phyloP scores from a whole-genome alignment of 495 filamentous ascomycete genomes.

The Xylaria castorea region DNA sequence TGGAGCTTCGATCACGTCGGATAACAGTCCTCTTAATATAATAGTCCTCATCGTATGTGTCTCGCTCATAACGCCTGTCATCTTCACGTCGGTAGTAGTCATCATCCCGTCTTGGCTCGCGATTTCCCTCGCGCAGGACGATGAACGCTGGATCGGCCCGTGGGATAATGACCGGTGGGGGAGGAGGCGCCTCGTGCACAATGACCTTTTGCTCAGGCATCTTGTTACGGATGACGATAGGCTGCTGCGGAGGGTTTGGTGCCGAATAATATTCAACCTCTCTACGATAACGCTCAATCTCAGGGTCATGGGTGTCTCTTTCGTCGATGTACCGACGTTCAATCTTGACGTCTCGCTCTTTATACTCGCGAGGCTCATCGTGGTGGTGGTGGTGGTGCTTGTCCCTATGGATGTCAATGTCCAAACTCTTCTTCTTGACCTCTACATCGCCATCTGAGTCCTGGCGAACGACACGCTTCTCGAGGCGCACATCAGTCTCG shows the following conservation, averaged over 20 bases:
- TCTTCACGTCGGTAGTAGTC: slow-evolving; percentile 64
- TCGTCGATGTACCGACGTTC: slow-evolving; percentile 55
- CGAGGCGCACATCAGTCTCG: slow-evolving; percentile 51
- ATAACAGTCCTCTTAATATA: slow-evolving; percentile 53
- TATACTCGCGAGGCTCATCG: slow-evolving; percentile 39
- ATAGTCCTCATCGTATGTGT: slow-evolving; percentile 51
- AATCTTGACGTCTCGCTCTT: slow-evolving; percentile 53
- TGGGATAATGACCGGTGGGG: slow-evolving; percentile 68
- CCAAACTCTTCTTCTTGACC: slow-evolving; percentile 37
- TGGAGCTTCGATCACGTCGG: slow-evolving; percentile 61
- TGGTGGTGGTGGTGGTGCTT: slow-evolving; percentile 49
- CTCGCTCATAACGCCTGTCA: slow-evolving; percentile 60
- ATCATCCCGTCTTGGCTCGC: slow-evolving; percentile 51
- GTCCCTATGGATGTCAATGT: slow-evolving; percentile 38
- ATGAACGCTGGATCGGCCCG: slow-evolving; percentile 72
- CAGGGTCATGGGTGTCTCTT: slow-evolving; percentile 51
- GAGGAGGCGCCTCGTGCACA: slow-evolving; percentile 71
- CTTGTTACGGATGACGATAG: slow-evolving; percentile 72
- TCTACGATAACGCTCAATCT: slow-evolving; percentile 67
- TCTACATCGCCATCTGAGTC: slow-evolving; percentile 40
- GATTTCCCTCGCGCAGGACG: slow-evolving; percentile 66
- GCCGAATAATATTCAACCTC: slow-evolving; percentile 72
- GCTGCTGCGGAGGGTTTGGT: slow-evolving; percentile 53
- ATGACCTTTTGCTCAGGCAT: slow-evolving; percentile 72
- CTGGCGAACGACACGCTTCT: slow-evolving; percentile 51